Conservation (phyloP, 208 protist genomes). For the Crithidia sp. region DNA sequence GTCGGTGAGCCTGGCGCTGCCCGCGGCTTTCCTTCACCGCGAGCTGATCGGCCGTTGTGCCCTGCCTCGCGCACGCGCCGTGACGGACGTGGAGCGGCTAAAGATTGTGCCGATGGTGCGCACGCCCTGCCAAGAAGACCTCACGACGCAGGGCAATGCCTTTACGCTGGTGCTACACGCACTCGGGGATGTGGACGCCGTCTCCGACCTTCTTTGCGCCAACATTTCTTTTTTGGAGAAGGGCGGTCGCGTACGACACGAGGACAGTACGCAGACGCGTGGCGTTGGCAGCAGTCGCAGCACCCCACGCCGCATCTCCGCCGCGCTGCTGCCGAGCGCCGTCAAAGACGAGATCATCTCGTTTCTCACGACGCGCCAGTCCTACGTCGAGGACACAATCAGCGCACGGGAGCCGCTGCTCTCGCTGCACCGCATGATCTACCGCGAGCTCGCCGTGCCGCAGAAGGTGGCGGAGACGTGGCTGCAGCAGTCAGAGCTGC, state of each 20-base stretch:
- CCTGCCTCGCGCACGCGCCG: slow-evolving; percentile 11
- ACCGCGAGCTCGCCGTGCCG: slow-evolving; percentile 56
- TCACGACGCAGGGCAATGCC: slow-evolving; percentile 65
- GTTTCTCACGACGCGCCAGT: slow-evolving; percentile 41
- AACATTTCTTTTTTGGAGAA: slow-evolving; percentile 12
- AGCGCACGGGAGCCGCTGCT: slow-evolving; percentile 82
- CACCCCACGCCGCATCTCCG: slow-evolving; percentile 24
- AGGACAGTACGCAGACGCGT: too few relatives aligned
- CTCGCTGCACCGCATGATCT: slow-evolving; percentile 82
- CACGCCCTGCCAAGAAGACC: slow-evolving; percentile 69
- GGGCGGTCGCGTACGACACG: not conserved
- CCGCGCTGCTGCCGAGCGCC: slow-evolving; percentile 16
- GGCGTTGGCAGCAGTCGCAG: not conserved
- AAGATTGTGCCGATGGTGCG: slow-evolving; percentile 63
- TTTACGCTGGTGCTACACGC: slow-evolving; percentile 77
- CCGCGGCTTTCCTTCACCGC: slow-evolving; percentile 18
- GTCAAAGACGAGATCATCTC: slow-evolving; percentile 32
- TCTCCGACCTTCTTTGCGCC: slow-evolving; percentile 43
- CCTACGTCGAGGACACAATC: slow-evolving; percentile 64
- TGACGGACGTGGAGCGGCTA: slow-evolving; percentile 39
- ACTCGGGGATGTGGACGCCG: slow-evolving; percentile 75
- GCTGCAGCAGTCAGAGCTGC: slow-evolving; percentile 82
- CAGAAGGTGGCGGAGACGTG: slow-evolving; percentile 75
- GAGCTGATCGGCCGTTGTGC: slow-evolving; percentile 16
- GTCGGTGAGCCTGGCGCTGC: slow-evolving; percentile 24